Evolutionary conservation across 2,329 filamentous ascomycete genomes (phyloP).

Genomic region (Scortechinia acanthostroma): DNA sequence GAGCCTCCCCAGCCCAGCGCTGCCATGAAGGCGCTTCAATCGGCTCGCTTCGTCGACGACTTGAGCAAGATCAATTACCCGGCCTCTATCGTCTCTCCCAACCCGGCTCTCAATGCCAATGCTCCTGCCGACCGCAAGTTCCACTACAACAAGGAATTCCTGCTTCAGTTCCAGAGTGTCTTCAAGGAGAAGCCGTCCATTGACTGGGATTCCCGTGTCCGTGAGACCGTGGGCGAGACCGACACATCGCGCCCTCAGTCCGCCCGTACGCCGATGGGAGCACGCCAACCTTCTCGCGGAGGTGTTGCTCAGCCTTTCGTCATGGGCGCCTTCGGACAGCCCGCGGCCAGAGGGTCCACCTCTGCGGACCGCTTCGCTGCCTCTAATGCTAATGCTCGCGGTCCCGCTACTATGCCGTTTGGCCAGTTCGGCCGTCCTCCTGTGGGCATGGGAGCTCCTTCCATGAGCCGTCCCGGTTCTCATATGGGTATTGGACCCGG

Average conservation of each 20-base stretch:
- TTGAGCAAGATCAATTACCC: slow-evolving; percentile 78
- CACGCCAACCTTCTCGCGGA: slow-evolving; percentile 42
- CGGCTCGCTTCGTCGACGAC: slow-evolving; percentile 78
- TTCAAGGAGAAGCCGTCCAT: slow-evolving; percentile 94
- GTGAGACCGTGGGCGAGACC: slow-evolving; percentile 73
- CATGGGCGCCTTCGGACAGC: slow-evolving; percentile 66
- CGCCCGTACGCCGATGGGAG: slow-evolving; percentile 46
- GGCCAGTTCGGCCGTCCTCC: slow-evolving; percentile 24
- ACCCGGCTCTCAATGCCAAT: slow-evolving; percentile 79
- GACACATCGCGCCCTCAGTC: slow-evolving; percentile 56
- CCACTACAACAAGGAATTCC: slow-evolving; percentile 90
- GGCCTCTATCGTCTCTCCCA: slow-evolving; percentile 76
- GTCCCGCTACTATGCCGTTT: neutral
- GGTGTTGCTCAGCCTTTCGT: slow-evolving; percentile 37
- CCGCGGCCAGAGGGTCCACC: slow-evolving; percentile 39
- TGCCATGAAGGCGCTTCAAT: slow-evolving; percentile 86
- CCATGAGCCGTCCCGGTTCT: slow-evolving; percentile 44
- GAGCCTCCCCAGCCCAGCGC: slow-evolving; percentile 90
- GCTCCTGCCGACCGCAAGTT: slow-evolving; percentile 76
- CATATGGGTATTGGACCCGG: slow-evolving; percentile 33
- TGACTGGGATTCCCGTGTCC: slow-evolving; percentile 89
- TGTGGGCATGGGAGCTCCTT: slow-evolving; percentile 37
- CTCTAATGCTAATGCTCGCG: neutral
- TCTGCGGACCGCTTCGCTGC: slow-evolving; percentile 42
- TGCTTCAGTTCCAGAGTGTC: slow-evolving; percentile 90